phyloP scores from a whole-genome alignment of 1,284 basidiomycete species.

The Porodaedalea pini region DNA sequence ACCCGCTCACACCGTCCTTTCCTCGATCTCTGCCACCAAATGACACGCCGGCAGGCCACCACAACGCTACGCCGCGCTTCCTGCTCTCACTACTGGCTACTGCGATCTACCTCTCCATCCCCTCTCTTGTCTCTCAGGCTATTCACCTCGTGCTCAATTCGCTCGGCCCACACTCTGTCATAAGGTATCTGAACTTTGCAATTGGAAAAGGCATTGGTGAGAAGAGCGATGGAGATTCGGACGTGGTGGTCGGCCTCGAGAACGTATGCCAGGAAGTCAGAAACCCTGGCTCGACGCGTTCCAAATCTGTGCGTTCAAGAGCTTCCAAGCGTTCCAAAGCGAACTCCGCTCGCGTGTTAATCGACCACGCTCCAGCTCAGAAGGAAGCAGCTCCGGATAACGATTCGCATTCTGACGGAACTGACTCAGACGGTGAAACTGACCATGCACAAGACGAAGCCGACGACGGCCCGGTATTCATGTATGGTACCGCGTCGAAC shows the following conservation, averaged over 20 bases:
- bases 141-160: conserved; percentile 70
- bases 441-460: conserved; percentile 13
- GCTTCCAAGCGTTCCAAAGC: background rate
- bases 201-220: conserved; percentile 69
- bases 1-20: conserved; percentile 71
- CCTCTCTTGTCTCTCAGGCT: conserved; percentile 72
- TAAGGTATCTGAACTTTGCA: conserved; percentile 81
- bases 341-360: background rate
- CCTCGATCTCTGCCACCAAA: conserved; percentile 31
- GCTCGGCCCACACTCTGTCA: conserved; percentile 75
- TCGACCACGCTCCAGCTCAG: background rate
- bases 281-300: background rate
- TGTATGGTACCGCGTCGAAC: conserved; percentile 81
- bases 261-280: conserved; percentile 54
- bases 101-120: conserved; percentile 82
- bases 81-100: conserved; percentile 86
- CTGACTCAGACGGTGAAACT: conserved; percentile 27
- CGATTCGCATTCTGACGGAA: conserved; percentile 33
- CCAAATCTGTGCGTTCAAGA: conserved; percentile 6
- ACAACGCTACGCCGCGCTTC: conserved; percentile 78
- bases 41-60: conserved; percentile 40
- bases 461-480: conserved; percentile 39
- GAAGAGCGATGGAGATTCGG: conserved; percentile 42
- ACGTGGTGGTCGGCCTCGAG: conserved; percentile 68
- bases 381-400: conserved; percentile 28